Percentiles rank a stretch among this genome's conserved stretches.
Evolutionary conservation across 202 grass and related monocot species (phyloP).

Genomic region (Musa balbisiana): DNA sequence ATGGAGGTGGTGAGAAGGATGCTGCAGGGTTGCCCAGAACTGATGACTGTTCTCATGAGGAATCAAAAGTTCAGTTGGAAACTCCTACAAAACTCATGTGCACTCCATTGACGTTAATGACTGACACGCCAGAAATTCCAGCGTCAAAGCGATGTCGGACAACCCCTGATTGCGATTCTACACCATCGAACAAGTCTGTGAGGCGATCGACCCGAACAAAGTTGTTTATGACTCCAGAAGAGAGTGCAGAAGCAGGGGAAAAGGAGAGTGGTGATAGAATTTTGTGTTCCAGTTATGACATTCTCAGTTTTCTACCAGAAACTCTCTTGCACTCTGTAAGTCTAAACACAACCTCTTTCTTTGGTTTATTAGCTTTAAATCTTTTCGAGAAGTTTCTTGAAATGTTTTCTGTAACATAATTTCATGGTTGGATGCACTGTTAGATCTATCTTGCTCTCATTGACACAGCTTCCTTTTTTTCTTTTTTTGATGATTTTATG

Average conservation of each 20-base stretch:
- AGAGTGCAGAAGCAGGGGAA: slow-evolving; percentile 27
- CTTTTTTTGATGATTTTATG: too few species aligned
- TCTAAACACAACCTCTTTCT: not conserved
- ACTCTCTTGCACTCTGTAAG: slow-evolving; percentile 50
- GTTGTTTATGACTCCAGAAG: slow-evolving; percentile 64
- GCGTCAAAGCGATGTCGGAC: slow-evolving; percentile 43
- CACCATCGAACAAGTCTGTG: not conserved
- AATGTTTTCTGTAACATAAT: not conserved
- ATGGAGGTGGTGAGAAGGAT: not conserved
- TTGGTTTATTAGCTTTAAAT: not conserved
- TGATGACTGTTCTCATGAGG: slow-evolving; percentile 15
- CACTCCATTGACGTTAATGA: slow-evolving; percentile 53
- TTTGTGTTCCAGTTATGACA: slow-evolving; percentile 23
- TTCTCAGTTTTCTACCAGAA: slow-evolving; percentile 62
- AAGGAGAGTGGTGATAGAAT: slow-evolving; percentile 23
- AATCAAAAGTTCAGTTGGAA: slow-evolving; percentile 24
- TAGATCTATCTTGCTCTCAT: not conserved
- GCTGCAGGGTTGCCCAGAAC: slow-evolving; percentile 5
- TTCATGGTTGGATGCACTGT: not conserved
- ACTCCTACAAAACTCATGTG: slow-evolving; percentile 54
- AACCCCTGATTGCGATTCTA: slow-evolving; percentile 10
- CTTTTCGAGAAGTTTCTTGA: not conserved
- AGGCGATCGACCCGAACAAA: slow-evolving; percentile 44
- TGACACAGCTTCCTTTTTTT: too few species aligned
- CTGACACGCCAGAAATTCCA: slow-evolving; percentile 40